Evolutionary conservation across 768 basidiomycete genomes (phyloP).

Genomic region (Pleurotus eryngii): DNA sequence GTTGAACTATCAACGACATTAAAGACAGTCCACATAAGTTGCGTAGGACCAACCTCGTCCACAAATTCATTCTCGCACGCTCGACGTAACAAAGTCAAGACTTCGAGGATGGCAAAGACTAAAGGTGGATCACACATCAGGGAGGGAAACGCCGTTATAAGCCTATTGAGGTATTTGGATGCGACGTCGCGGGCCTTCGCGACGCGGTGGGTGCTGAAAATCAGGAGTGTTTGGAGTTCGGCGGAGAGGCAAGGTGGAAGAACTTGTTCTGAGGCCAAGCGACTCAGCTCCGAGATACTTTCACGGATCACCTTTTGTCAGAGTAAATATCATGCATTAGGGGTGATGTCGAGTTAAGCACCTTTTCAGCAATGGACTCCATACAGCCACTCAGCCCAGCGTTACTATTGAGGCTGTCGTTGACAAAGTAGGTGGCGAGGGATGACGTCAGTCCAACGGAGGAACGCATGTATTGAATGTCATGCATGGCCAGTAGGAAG

Average conservation of each 20-base stretch:
- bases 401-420: slow-evolving; percentile 78
- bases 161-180: slow-evolving; percentile 74
- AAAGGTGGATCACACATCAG: slow-evolving; percentile 88
- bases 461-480: slow-evolving; percentile 85
- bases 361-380: slow-evolving; percentile 86
- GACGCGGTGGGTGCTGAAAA: slow-evolving; percentile 79
- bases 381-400: slow-evolving; percentile 68
- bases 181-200: slow-evolving; percentile 80
- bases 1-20: slow-evolving; percentile 61
- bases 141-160: slow-evolving; percentile 91
- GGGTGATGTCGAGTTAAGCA: slow-evolving; percentile 21
- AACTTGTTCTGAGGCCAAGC: slow-evolving; percentile 75
- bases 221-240: slow-evolving; percentile 74
- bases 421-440: slow-evolving; percentile 82
- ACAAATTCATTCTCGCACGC: slow-evolving; percentile 88
- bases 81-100: slow-evolving; percentile 81
- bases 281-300: slow-evolving; percentile 68
- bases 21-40: not conserved
- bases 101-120: slow-evolving; percentile 87
- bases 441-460: slow-evolving; percentile 77
- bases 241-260: slow-evolving; percentile 63
- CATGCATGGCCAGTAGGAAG: slow-evolving; percentile 81
- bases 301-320: slow-evolving; percentile 67
- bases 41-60: slow-evolving; percentile 66
- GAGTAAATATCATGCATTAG: slow-evolving; percentile 7